Conservation (phyloP, 2,329 filamentous ascomycete species). For the Alternaria sp. region DNA sequence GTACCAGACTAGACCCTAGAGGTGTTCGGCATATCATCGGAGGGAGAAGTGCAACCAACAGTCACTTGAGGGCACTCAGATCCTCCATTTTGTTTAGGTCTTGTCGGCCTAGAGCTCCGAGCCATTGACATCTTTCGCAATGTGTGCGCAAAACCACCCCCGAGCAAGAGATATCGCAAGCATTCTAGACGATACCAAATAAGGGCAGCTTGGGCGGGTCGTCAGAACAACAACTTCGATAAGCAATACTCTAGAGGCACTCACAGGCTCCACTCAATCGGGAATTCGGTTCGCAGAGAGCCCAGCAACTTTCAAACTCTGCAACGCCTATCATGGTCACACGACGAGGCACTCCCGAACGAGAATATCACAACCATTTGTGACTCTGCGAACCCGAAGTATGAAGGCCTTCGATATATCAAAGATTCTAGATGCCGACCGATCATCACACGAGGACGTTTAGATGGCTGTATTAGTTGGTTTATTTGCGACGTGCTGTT, state of each 20-base stretch:
- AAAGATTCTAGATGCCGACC: neutral
- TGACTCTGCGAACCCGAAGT: neutral
- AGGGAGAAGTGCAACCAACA: neutral
- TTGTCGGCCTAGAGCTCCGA: neutral
- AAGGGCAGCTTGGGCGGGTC: neutral
- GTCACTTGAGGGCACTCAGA: neutral
- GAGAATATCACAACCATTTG: neutral
- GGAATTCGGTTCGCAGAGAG: neutral
- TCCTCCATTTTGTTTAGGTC: neutral
- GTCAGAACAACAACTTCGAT: neutral
- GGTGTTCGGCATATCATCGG: neutral
- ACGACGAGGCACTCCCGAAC: neutral
- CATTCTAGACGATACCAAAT: neutral
- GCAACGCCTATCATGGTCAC: neutral
- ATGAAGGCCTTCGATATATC: neutral
- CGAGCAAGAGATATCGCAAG: neutral
- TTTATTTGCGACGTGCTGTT: neutral
- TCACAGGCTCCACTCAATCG: neutral
- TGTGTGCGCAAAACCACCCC: neutral
- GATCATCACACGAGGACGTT: neutral
- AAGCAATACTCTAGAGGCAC: neutral
- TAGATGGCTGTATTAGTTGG: neutral
- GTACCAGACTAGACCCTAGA: neutral
- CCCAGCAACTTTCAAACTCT: neutral
- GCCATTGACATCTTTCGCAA: neutral